Percentiles rank a stretch among this genome's conserved stretches.
Evolutionary conservation across 2,329 filamentous ascomycete genomes (phyloP).

Genomic region (Talaromyces sp.): DNA sequence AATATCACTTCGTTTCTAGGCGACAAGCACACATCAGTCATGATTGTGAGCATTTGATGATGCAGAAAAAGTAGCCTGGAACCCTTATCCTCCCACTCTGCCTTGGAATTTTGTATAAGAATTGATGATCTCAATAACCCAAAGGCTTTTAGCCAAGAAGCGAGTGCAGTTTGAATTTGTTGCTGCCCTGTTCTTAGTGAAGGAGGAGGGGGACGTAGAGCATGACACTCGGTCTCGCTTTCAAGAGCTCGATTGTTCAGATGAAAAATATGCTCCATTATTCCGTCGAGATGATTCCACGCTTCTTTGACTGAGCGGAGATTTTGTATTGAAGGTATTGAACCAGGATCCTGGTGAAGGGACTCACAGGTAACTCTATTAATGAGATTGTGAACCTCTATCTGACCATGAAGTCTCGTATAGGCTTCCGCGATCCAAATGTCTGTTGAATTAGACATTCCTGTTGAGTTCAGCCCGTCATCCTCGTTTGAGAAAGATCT

Average conservation of each 20-base stretch:
- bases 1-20: constrained; percentile 2
- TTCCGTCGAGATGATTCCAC: constrained; percentile 2
- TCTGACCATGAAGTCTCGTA: constrained; percentile 5
- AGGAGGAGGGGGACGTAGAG: not conserved
- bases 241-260: constrained; percentile 6
- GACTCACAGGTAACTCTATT: not conserved
- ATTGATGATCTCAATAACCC: constrained; percentile 2
- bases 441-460: not conserved
- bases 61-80: not conserved
- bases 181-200: not conserved
- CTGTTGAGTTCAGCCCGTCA: not conserved
- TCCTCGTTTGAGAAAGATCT: not conserved
- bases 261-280: not conserved
- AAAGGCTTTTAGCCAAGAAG: constrained; percentile 5
- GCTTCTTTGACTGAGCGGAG: constrained; percentile 11
- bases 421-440: constrained; percentile 1
- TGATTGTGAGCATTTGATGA: constrained; percentile 8
- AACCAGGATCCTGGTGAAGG: not conserved
- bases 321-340: not conserved
- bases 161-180: not conserved
- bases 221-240: not conserved
- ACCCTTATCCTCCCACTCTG: not conserved
- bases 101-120: not conserved
- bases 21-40: not conserved
- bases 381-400: not conserved